phyloP scores from a whole-genome alignment of 495 filamentous ascomycete species.

The Evernia prunastri region DNA sequence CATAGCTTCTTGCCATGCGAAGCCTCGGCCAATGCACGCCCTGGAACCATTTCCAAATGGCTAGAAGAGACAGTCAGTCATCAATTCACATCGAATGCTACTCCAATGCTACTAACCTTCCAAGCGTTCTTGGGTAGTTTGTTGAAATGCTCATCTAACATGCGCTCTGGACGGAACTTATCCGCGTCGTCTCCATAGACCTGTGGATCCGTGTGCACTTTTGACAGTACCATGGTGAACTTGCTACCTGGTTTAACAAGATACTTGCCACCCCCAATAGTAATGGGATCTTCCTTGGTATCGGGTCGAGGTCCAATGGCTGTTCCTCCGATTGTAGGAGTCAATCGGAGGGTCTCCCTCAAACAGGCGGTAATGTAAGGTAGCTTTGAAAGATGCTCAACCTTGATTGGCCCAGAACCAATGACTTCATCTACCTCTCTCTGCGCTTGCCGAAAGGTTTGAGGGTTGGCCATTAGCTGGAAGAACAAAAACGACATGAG shows the following conservation, averaged over 20 bases:
- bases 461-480: constrained; percentile 55
- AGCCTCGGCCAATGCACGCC: constrained; percentile 61
- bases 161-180: constrained; percentile 60
- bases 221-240: constrained; percentile 41
- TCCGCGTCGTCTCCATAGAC: constrained; percentile 57
- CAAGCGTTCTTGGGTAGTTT: constrained; percentile 52
- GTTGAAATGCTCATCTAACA: constrained; percentile 57
- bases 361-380: constrained; percentile 60
- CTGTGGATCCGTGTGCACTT: constrained; percentile 60
- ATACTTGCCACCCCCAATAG: constrained; percentile 1
- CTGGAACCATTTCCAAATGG: constrained; percentile 58
- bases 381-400: constrained; percentile 62
- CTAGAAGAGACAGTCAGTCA: constrained; percentile 2
- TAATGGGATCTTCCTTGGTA: constrained; percentile 48
- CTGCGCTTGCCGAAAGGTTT: constrained; percentile 52
- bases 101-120: constrained; percentile 33
- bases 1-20: constrained; percentile 58
- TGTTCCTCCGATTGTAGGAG: constrained; percentile 52
- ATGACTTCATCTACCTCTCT: constrained; percentile 62
- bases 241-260: background rate
- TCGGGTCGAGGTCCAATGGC: constrained; percentile 31
- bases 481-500: constrained; percentile 51
- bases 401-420: constrained; percentile 54
- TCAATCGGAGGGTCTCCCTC: constrained; percentile 63
- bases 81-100: background rate